Percentiles rank a stretch among this genome's conserved stretches.
These are phyloP conservation scores for Stentor coeruleus DNA, from an alignment of 73 alveolate species.

Conservation along the genomic window DNA sequence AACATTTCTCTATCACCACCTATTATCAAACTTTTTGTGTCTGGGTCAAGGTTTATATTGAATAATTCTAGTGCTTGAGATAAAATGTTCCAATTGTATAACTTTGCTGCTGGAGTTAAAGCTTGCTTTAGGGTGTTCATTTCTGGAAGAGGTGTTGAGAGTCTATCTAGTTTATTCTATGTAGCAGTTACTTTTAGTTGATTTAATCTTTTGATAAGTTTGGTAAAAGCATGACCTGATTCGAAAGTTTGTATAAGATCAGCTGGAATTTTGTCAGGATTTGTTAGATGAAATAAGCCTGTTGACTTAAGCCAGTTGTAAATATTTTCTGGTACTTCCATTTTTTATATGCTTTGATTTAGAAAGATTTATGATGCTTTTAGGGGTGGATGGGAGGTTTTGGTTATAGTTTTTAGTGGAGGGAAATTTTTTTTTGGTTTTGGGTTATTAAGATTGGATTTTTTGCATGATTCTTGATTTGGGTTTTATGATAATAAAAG, in stretches of 20 bases:
- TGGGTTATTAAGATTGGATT: too few relatives aligned
- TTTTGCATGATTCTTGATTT: too few relatives aligned
- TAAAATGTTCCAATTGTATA: slow-evolving; percentile 74
- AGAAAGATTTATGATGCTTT: too few relatives aligned
- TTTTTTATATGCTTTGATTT: slow-evolving; percentile 17
- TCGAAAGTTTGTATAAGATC: slow-evolving; percentile 28
- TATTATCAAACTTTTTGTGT: slow-evolving; percentile 46
- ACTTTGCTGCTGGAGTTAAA: slow-evolving; percentile 48
- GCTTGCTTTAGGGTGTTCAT: slow-evolving; percentile 45
- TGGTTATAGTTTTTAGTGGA: too few relatives aligned
- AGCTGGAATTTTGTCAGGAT: slow-evolving; percentile 27
- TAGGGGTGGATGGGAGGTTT: too few relatives aligned
- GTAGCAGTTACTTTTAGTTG: slow-evolving; percentile 35
- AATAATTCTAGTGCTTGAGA: slow-evolving; percentile 53
- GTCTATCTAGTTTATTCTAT: slow-evolving; percentile 27
- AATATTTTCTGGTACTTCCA: slow-evolving; percentile 30
- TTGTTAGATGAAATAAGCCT: slow-evolving; percentile 12
- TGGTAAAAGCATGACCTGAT: slow-evolving; percentile 42
- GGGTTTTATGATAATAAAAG: too few relatives aligned
- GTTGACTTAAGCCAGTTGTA: slow-evolving; percentile 30
- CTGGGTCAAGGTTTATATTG: slow-evolving; percentile 57
- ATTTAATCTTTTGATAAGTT: slow-evolving; percentile 33
- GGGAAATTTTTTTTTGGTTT: too few relatives aligned
- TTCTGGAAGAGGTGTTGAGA: slow-evolving; percentile 40
- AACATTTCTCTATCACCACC: slow-evolving; percentile 53